A percentile compares a stretch with the other conserved stretches of the same genome.
Conservation (phyloP, 306 rosid species). For the Sicyos baderoa region DNA sequence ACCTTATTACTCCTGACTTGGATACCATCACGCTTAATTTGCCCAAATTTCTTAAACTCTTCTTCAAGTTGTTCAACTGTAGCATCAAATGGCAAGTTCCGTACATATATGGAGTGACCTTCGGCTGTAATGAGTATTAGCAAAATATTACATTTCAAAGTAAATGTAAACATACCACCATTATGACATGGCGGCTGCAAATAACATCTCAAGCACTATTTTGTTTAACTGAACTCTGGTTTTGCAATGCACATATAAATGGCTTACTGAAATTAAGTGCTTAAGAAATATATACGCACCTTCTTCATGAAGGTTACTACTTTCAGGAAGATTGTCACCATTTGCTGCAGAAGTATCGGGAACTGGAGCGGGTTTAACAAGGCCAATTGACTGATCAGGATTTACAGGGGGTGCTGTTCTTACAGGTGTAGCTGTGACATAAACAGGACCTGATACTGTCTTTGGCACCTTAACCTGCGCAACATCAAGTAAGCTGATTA, state of each 20-base stretch:
- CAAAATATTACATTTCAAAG: not conserved
- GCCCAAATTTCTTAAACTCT: slow-evolving; percentile 80
- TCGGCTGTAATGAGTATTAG: slow-evolving; percentile 39
- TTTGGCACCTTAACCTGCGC: slow-evolving; percentile 59
- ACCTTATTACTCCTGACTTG: slow-evolving; percentile 96
- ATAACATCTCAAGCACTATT: not conserved
- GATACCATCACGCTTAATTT: slow-evolving; percentile 83
- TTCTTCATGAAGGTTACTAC: slow-evolving; percentile 65
- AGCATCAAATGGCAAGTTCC: slow-evolving; percentile 86
- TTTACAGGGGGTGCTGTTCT: slow-evolving; percentile 42
- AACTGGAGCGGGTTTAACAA: slow-evolving; percentile 41
- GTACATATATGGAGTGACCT: slow-evolving; percentile 87
- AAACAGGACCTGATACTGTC: slow-evolving; percentile 38
- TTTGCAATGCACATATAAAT: not conserved
- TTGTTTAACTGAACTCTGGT: not conserved
- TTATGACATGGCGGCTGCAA: not conserved
- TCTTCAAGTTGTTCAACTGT: slow-evolving; percentile 78
- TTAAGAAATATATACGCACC: slow-evolving; percentile 34
- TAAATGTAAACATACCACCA: slow-evolving; percentile 11
- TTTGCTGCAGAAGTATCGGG: slow-evolving; percentile 46
- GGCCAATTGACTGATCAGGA: slow-evolving; percentile 32
- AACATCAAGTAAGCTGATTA: slow-evolving; percentile 21
- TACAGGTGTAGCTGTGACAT: slow-evolving; percentile 39
- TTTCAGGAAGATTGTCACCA: slow-evolving; percentile 52
- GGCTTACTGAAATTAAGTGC: not conserved